A percentile compares a stretch with the other conserved stretches of the same genome.
phyloP scores from a whole-genome alignment of 1,139 yeast genomes.

The Geotrichum australiense region DNA sequence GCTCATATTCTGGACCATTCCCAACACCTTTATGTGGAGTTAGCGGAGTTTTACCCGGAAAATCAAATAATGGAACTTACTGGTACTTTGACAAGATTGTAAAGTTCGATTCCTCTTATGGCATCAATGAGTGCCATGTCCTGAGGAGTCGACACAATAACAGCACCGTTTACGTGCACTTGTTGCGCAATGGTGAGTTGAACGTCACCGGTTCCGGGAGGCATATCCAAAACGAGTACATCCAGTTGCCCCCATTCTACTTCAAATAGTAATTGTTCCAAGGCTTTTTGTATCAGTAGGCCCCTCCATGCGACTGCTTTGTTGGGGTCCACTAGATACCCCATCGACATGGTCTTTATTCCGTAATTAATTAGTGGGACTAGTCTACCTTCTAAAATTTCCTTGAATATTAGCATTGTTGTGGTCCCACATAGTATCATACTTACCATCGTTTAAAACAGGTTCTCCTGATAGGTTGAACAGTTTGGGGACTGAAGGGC shows the following conservation, averaged over 20 bases:
- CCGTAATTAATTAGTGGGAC: conserved; percentile 74
- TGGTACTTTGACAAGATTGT: conserved; percentile 66
- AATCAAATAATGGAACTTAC: conserved; percentile 17
- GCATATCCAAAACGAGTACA: conserved; percentile 71
- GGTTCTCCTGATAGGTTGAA: conserved; percentile 51
- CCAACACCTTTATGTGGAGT: conserved; percentile 39
- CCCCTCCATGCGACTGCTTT: conserved; percentile 89
- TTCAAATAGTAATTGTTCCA: conserved; percentile 73
- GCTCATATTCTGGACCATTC: conserved; percentile 82
- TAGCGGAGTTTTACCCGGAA: not conserved
- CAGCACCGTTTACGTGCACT: conserved; percentile 68
- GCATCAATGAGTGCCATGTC: conserved; percentile 81
- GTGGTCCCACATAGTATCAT: conserved; percentile 27
- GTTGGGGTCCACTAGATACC: conserved; percentile 55
- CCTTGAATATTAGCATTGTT: not conserved
- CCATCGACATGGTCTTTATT: conserved; percentile 84
- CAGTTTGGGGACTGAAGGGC: conserved; percentile 73
- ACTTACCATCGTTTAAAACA: conserved; percentile 39
- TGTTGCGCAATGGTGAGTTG: conserved; percentile 78
- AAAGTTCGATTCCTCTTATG: conserved; percentile 74
- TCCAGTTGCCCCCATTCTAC: conserved; percentile 72
- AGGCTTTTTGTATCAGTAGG: conserved; percentile 77
- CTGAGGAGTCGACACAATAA: conserved; percentile 81
- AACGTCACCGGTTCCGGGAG: conserved; percentile 90
- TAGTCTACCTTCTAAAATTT: conserved; percentile 42